Evolutionary conservation across 2,329 filamentous ascomycete genomes (phyloP), one percentile per base, ranked within the genome.

Genomic region (Botrytis cinerea): DNA sequence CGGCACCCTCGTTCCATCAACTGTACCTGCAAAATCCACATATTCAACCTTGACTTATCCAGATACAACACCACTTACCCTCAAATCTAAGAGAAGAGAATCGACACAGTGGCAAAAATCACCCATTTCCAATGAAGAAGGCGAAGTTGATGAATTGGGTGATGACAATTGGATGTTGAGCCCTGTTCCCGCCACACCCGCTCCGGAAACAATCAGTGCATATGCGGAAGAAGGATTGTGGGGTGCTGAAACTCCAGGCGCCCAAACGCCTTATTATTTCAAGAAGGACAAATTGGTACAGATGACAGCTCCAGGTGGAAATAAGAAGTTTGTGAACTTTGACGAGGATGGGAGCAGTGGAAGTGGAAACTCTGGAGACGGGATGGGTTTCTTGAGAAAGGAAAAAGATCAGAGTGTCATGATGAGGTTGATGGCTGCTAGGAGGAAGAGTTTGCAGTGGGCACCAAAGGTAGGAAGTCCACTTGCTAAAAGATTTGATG

Each of bases 401-500:
- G 84, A 87, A 69, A 88, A 88, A 81, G 87, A 90, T 78, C 80
- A 84, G 78, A 84, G 84, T 73, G 78, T 82, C 32, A 81, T 82
- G 81, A 78, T 78, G 78, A 76, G 80, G 66, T 83, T 95, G 75
- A 89, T 93, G 86, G 89, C 91, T 18, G 92, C 92, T 0, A 86
- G 92, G 75, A 86, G 93, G 75, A 94, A 93, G 87, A 95, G 91
- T 79, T 81, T 94, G 81, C 91, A 93, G 79, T 94, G 91, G 84
- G 91, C 91, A 46, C 93, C 92, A 45, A 92, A 92, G 82, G 84
- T 93, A 73, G 90, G 88, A 28, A 95, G 92, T 81, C 93, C 92
- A 2, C 83, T 95, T 77, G 87, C 89, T 40, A 88, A 85, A 78
- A 83, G 77, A 48, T 68, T 68, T 32, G 66, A 68, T 25, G 66